Evolutionary conservation across 2,329 filamentous ascomycete species (phyloP).

Genomic region (Sordariomycetes sp.): DNA sequence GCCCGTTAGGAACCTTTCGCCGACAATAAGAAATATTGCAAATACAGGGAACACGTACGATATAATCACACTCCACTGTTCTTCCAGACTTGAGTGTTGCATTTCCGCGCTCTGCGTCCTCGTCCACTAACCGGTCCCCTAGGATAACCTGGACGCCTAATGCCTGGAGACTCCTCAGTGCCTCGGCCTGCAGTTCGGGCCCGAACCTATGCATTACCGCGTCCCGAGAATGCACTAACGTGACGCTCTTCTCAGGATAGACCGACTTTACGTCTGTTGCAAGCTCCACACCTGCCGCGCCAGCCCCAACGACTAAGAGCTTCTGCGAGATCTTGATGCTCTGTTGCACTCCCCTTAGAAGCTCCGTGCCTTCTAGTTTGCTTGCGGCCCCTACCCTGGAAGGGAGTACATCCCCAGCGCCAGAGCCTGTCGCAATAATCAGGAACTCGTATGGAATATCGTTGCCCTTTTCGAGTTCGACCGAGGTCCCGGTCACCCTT

Average conservation of each 20-base stretch:
- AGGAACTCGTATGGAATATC: conserved; percentile 42
- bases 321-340: conserved; percentile 28
- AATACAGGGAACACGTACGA: too few species aligned
- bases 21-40: too few species aligned
- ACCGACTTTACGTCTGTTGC: conserved; percentile 46
- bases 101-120: conserved; percentile 21
- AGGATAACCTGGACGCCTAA: conserved; percentile 40
- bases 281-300: conserved; percentile 51
- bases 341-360: conserved; percentile 32
- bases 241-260: conserved; percentile 45
- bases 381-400: conserved; percentile 32
- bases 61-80: conserved; percentile 35
- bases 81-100: conserved; percentile 34
- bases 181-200: conserved; percentile 24
- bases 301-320: conserved; percentile 44
- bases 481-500: conserved; percentile 18
- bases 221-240: conserved; percentile 46
- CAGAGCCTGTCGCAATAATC: conserved; percentile 46
- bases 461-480: conserved; percentile 19
- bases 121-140: conserved; percentile 30
- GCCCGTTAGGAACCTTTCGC: too few species aligned
- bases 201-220: conserved; percentile 42
- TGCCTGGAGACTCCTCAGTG: conserved; percentile 28
- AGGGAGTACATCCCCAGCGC: conserved; percentile 30
- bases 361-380: conserved; percentile 28